phyloP scores from a whole-genome alignment of 192 early-diverging fungal genomes.

The Chytriomyces confervae region DNA sequence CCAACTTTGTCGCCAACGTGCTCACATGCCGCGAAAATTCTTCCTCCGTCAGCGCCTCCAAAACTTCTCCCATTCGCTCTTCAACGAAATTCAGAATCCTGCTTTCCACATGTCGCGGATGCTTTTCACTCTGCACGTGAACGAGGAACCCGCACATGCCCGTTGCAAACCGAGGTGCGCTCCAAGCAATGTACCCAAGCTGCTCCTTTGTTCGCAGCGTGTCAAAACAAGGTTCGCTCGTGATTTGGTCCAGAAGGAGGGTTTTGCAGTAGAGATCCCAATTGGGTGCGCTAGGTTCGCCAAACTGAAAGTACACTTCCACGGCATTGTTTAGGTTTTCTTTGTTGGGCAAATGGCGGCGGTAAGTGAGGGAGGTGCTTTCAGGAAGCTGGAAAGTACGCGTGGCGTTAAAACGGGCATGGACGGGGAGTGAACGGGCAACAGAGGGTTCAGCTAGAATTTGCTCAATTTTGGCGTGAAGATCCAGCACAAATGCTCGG shows the following conservation, averaged over 20 bases:
- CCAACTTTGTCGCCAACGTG: constrained; percentile 64
- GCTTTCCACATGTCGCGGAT: constrained; percentile 79
- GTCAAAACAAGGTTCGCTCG: constrained; percentile 89
- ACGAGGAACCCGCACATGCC: constrained; percentile 79
- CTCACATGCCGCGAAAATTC: constrained; percentile 62
- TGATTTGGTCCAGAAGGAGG: constrained; percentile 80
- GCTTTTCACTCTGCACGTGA: constrained; percentile 84
- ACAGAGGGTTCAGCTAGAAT: constrained; percentile 45
- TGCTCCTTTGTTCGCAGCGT: constrained; percentile 89
- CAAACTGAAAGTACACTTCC: constrained; percentile 84
- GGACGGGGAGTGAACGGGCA: constrained; percentile 61
- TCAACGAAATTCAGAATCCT: constrained; percentile 80
- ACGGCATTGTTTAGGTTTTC: constrained; percentile 90
- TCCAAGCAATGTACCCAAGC: constrained; percentile 76
- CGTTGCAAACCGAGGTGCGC: constrained; percentile 70
- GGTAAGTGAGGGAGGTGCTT: constrained; percentile 20
- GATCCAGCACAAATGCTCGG: constrained; percentile 64
- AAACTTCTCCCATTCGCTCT: constrained; percentile 50
- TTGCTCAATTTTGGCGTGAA: constrained; percentile 63
- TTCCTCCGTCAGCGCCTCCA: constrained; percentile 41
- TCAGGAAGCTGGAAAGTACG: constrained; percentile 62
- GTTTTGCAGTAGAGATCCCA: constrained; percentile 68
- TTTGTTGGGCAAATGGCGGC: constrained; percentile 66
- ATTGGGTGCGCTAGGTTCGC: constrained; percentile 53
- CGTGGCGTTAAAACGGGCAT: constrained; percentile 56